A percentile compares a stretch with the other conserved stretches of the same genome.
These are phyloP conservation scores for Allomyces javanicus DNA, from an alignment of 192 early-diverging fungal genomes.

Conservation along the genomic window DNA sequence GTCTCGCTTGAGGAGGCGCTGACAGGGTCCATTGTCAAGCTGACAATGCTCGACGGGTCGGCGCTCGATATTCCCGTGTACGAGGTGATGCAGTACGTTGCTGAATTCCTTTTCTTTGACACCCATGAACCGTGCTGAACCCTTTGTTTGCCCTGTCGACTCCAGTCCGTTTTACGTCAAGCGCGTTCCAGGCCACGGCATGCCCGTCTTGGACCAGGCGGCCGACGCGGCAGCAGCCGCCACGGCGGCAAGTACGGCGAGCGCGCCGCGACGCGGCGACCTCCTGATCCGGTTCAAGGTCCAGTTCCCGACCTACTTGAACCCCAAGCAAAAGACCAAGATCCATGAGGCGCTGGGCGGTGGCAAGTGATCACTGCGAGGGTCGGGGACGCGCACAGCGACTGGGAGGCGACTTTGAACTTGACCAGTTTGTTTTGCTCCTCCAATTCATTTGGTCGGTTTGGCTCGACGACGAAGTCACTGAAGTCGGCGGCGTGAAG, in stretches of 20 bases:
- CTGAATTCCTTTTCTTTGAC: neutral
- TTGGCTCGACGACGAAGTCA: too few species aligned
- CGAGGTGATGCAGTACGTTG: constrained; percentile 25
- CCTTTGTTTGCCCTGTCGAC: neutral
- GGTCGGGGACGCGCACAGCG: too few species aligned
- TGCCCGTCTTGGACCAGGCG: constrained; percentile 21
- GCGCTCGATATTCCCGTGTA: constrained; percentile 29
- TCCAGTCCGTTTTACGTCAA: constrained; percentile 24
- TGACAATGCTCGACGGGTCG: constrained; percentile 27
- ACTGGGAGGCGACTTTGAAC: too few species aligned
- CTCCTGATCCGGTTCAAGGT: constrained; percentile 23
- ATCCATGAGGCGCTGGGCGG: constrained; percentile 12
- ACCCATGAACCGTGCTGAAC: neutral
- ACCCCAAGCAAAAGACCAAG: constrained; percentile 20
- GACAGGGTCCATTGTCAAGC: constrained; percentile 18
- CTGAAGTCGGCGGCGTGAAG: too few species aligned
- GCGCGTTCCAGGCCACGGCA: constrained; percentile 23
- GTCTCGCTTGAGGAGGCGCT: constrained; percentile 26
- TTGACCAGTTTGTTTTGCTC: too few species aligned
- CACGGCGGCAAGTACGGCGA: neutral
- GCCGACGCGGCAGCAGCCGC: constrained; percentile 4
- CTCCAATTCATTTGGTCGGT: too few species aligned
- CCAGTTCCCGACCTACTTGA: constrained; percentile 24
- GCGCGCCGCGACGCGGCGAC: constrained; percentile 7
- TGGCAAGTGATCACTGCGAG: too few species aligned